phyloP scores from a whole-genome alignment of 202 grass and related monocot species.

The Bolboschoenoplectus hybrid region DNA sequence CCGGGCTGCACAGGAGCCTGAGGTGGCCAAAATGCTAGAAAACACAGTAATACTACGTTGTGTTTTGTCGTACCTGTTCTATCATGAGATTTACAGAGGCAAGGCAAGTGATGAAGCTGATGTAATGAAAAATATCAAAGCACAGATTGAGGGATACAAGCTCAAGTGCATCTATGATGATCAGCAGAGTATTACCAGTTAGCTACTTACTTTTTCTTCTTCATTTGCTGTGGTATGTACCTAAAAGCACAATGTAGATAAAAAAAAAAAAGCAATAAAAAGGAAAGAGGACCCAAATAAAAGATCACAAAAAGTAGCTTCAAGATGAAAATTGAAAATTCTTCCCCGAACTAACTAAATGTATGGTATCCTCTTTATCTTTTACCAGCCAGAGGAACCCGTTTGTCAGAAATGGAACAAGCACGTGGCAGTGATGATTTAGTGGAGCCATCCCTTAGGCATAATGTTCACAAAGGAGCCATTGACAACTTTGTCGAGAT shows the following conservation, averaged over 20 bases:
- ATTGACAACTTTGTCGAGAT: not conserved
- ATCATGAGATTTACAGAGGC: constrained; percentile 10
- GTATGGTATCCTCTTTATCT: not conserved
- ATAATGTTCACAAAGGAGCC: not conserved
- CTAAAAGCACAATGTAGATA: not conserved
- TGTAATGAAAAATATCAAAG: not conserved
- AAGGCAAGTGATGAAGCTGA: not conserved
- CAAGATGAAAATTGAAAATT: not conserved
- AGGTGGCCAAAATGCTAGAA: not conserved
- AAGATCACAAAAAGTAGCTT: not conserved
- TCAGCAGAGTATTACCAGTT: not conserved
- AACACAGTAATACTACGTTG: constrained; percentile 4
- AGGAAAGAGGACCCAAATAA: not conserved
- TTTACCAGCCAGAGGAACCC: not conserved
- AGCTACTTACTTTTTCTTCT: constrained; percentile 6
- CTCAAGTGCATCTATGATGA: not conserved
- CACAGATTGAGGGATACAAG: constrained; percentile 2
- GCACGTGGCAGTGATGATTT: not conserved
- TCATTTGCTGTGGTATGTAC: not conserved
- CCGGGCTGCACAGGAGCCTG: not conserved
- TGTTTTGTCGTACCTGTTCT: constrained; percentile 13
- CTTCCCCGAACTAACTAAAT: not conserved
- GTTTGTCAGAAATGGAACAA: not conserved
- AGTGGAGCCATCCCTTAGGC: not conserved
- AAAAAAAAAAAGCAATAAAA: not conserved